Evolutionary conservation across 2,329 filamentous ascomycete genomes (phyloP).

Genomic region (Thermothelomyces thermophilus): DNA sequence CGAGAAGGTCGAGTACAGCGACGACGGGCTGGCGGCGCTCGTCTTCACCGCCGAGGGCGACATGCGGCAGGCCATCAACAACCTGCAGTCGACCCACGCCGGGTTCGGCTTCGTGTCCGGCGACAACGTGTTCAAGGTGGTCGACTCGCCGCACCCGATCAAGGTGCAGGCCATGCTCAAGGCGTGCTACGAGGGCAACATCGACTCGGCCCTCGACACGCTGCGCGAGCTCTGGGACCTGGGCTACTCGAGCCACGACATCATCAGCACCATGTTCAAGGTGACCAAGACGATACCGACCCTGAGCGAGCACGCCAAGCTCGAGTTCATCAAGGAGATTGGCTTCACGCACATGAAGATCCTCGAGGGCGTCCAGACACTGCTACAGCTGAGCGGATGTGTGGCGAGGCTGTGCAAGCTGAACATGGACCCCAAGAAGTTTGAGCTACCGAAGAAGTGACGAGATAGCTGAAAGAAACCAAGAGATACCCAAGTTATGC

Average conservation of each 20-base stretch:
- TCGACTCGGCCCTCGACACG: slow-evolving; percentile 79
- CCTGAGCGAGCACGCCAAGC: slow-evolving; percentile 86
- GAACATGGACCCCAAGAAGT: slow-evolving; percentile 89
- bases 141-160: slow-evolving; percentile 94
- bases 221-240: slow-evolving; percentile 89
- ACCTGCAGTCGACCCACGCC: slow-evolving; percentile 85
- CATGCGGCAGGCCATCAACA: slow-evolving; percentile 99
- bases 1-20: slow-evolving; percentile 82
- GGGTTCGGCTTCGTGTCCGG: slow-evolving; percentile 96
- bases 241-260: slow-evolving; percentile 97
- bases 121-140: slow-evolving; percentile 96
- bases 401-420: slow-evolving; percentile 86
- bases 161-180: slow-evolving; percentile 99
- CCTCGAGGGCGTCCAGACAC: slow-evolving; percentile 91
- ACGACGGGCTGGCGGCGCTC: slow-evolving; percentile 90
- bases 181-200: slow-evolving; percentile 85
- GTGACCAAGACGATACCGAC: slow-evolving; percentile 94
- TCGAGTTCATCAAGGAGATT: slow-evolving; percentile 98
- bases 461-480: neutral
- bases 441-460: slow-evolving; percentile 42
- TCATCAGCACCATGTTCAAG: slow-evolving; percentile 98
- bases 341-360: slow-evolving; percentile 99
- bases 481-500: slow-evolving; percentile 11
- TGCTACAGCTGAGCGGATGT: slow-evolving; percentile 89
- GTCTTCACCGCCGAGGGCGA: slow-evolving; percentile 97